Evolutionary conservation across 1,284 basidiomycete species (phyloP).

Genomic region (Rugosomyces carneus): DNA sequence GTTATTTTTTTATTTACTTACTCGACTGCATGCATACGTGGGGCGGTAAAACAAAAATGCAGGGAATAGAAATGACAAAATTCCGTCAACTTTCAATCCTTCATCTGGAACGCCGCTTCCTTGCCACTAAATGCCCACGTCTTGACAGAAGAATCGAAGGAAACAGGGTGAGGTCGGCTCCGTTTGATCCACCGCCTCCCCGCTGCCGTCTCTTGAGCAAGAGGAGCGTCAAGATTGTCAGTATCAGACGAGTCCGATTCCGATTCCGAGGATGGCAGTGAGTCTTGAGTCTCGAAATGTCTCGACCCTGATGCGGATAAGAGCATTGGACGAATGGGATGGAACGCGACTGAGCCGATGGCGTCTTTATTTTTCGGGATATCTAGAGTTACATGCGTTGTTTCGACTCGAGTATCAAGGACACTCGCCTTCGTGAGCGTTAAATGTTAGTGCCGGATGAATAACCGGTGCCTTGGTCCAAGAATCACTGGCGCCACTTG

Average conservation of each 20-base stretch:
- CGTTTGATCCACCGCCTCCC: slow-evolving; percentile 3
- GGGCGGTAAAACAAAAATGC: no score
- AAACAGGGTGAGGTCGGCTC: slow-evolving; percentile 20
- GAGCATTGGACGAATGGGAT: slow-evolving; percentile 46
- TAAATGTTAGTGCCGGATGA: slow-evolving; percentile 25
- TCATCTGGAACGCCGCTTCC: background rate
- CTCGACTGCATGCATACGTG: no score
- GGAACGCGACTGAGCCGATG: slow-evolving; percentile 56
- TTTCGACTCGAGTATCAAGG: background rate
- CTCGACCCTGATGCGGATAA: slow-evolving; percentile 65
- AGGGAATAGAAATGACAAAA: no score
- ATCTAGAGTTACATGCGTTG: background rate
- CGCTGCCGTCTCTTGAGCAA: no score
- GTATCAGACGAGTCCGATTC: slow-evolving; percentile 16
- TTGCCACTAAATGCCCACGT: slow-evolving; percentile 23
- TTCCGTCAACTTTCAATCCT: no score
- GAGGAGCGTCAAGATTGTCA: slow-evolving; percentile 11
- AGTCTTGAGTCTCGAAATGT: slow-evolving; percentile 36
- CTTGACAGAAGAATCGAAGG: slow-evolving; percentile 30
- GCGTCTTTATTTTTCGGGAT: slow-evolving; percentile 38
- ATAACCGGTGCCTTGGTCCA: slow-evolving; percentile 9
- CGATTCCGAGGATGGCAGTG: slow-evolving; percentile 14
- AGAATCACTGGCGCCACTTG: background rate
- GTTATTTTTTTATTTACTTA: no score
- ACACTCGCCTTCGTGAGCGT: slow-evolving; percentile 39